These are phyloP conservation scores for Pulveroboletus sp. DNA, from an alignment of 768 basidiomycete genomes.

Conservation along the genomic window DNA sequence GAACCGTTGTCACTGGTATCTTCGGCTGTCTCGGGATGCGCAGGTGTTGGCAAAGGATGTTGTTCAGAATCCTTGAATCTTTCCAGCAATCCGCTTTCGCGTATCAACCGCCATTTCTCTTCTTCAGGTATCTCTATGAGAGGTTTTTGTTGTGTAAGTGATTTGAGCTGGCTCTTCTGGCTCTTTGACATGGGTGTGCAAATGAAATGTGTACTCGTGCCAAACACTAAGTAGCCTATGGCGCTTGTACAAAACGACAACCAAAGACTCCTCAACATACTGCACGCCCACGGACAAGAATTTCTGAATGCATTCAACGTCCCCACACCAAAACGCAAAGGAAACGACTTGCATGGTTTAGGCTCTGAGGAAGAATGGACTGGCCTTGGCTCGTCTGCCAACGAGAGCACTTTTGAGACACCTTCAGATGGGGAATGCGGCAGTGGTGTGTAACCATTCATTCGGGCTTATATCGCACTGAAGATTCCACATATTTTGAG, in stretches of 20 bases:
- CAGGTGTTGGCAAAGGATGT: neutral
- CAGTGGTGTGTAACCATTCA: conserved; percentile 10
- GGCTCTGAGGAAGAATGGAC: conserved; percentile 41
- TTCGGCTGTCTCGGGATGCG: neutral
- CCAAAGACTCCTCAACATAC: conserved; percentile 35
- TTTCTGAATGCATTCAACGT: conserved; percentile 43
- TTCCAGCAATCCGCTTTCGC: conserved; percentile 59
- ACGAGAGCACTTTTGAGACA: neutral
- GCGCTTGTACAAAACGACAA: conserved; percentile 19
- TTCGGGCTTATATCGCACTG: neutral
- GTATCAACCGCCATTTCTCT: conserved; percentile 77
- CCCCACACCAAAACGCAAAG: conserved; percentile 20
- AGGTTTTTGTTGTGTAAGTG: conserved; percentile 13
- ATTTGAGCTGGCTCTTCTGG: conserved; percentile 18
- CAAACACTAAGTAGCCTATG: neutral
- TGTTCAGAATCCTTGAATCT: conserved; percentile 24
- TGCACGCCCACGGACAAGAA: conserved; percentile 46
- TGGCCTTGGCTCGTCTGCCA: conserved; percentile 29
- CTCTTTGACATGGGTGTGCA: conserved; percentile 27
- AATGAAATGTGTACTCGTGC: neutral
- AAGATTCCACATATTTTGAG: conserved; percentile 33
- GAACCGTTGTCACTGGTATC: conserved; percentile 35
- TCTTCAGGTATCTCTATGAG: conserved; percentile 61
- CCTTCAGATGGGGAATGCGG: conserved; percentile 20
- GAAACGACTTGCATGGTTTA: conserved; percentile 6